Evolutionary conservation across 2,329 filamentous ascomycete species (phyloP), one percentile per base, ranked within the genome.

Genomic region (Microsporum audouinii): DNA sequence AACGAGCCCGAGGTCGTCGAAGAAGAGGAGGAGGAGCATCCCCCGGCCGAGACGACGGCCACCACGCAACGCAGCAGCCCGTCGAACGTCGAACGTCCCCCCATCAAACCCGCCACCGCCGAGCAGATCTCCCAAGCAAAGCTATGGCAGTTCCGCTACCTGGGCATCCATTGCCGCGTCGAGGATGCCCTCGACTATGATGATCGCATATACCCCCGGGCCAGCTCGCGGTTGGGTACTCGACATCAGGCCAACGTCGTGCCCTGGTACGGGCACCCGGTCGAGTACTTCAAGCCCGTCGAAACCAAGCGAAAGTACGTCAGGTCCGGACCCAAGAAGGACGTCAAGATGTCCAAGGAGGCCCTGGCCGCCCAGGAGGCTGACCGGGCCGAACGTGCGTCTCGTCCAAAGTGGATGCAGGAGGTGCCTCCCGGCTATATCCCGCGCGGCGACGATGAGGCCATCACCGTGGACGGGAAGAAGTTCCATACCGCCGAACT

Each of bases 131-230:
- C 94, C 62, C 88, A 96, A 67, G 91, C 92, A 36, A 94, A 90
- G 69, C 83, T 96, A 69, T 99, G 94, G 94, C 91, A 91, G 1
- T 97, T 94, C 78, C 85, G 94, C 63, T 99, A 99, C 73, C 78
- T 99, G 5, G 94, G 94, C 41, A 91, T 96, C 66, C 94, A 99
- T 75, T 96, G 91, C 75, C 88, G 91, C 66, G 88, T 94, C 0
- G 91, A 97, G 73, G 94, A 99, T 76, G 94, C 90, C 0, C 79
- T 99, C 34, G 94, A 99, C 72, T 95, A 96, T 71, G 94, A 99
- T 70, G 94, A 99, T 73, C 87, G 94, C 65, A 97, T 99, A 66
- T 97, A 97, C 71, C 94, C 94, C 6, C 87, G 94, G 66, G 92
- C 94, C 14, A 95, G 91, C 71, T 97, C 94, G 60, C 87, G 94